Base-by-base conservation (phyloP, 78 protist genomes). In the Guillardia theta region DNA sequence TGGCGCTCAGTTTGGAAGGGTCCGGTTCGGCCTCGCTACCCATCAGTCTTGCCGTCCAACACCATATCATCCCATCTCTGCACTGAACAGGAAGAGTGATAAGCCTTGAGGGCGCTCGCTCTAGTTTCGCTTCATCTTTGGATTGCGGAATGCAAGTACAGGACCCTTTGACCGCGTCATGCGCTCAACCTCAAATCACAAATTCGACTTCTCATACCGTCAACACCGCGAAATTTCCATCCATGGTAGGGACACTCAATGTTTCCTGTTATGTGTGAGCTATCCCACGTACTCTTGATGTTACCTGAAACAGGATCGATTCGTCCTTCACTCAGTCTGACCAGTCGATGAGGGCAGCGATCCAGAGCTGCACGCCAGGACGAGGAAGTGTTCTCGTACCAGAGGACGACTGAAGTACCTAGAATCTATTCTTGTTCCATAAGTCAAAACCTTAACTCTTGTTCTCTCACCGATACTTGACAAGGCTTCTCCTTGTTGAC, bases 171-270 rank as follows among this genome's bases (percentile, higher is more conserved):
- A 41, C 45, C 27, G 15, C 87, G n/a, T n/a, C n/a, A n/a, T n/a
- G n/a, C n/a, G n/a, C n/a, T n/a, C n/a, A n/a, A n/a, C n/a, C n/a
- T n/a, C n/a, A n/a, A n/a, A n/a, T n/a, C n/a, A n/a, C n/a, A n/a
- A n/a, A n/a, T n/a, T n/a, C n/a, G n/a, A n/a, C n/a, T n/a, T n/a
- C n/a, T n/a, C n/a, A n/a, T n/a, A n/a, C 70, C 70, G 6, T 58
- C 70, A 6, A 24, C 21, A 1, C 70, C 70, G 27, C 70, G 70
- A n/a, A 83, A 83, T 2, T 37, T 30, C 92, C 92, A 83, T 24
- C 92, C 92, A 41, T 83, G 92, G 58, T 83, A 83, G 27, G 92
- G 92, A 21, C 92, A 83, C 47, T 83, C 92, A 54, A 83, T 44
- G 30, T 48, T 9, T 4, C 92, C 62, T 24, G 53, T 0, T 48